A percentile compares a stretch with the other conserved stretches of the same genome.
Conservation (phyloP, 768 basidiomycete genomes). For the Mrakia gelida region DNA sequence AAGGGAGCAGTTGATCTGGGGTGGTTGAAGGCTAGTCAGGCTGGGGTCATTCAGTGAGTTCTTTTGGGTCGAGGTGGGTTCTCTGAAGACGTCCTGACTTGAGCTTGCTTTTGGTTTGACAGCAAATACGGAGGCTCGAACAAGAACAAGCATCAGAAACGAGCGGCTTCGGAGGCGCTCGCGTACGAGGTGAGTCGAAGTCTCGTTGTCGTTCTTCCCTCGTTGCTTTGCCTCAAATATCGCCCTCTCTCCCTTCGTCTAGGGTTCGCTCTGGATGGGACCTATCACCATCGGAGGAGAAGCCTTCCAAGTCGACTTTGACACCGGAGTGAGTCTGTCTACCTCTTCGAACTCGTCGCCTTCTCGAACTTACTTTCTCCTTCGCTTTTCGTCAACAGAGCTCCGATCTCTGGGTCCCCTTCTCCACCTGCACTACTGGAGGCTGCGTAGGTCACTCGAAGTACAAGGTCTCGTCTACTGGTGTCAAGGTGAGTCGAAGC, state of each 20-base stretch:
- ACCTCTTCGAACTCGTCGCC: not conserved
- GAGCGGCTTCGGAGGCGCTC: not conserved
- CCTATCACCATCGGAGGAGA: conserved; percentile 50
- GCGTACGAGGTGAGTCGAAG: not conserved
- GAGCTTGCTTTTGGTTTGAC: not conserved
- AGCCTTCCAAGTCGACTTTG: conserved; percentile 18
- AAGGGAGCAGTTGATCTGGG: not conserved
- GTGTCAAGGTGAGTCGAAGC: not conserved
- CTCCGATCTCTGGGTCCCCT: conserved; percentile 51
- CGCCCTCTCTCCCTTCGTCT: no score
- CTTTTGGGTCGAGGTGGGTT: no score
- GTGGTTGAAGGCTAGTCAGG: not conserved
- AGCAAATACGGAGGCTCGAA: not conserved
- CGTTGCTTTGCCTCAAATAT: not conserved
- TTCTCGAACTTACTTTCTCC: not conserved
- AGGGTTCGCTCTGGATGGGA: conserved; percentile 15
- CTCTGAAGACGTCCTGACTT: no score
- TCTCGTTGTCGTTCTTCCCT: not conserved
- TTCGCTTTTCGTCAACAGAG: not conserved
- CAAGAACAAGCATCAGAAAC: not conserved
- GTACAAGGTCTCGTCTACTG: conserved; percentile 2
- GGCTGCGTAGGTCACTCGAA: conserved; percentile 13
- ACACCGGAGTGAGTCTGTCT: conserved; percentile 39
- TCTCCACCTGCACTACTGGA: not conserved
- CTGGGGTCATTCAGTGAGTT: not conserved